Conservation (phyloP, 352 stramenopile genomes). For the Phytophthora pseudosyringae region DNA sequence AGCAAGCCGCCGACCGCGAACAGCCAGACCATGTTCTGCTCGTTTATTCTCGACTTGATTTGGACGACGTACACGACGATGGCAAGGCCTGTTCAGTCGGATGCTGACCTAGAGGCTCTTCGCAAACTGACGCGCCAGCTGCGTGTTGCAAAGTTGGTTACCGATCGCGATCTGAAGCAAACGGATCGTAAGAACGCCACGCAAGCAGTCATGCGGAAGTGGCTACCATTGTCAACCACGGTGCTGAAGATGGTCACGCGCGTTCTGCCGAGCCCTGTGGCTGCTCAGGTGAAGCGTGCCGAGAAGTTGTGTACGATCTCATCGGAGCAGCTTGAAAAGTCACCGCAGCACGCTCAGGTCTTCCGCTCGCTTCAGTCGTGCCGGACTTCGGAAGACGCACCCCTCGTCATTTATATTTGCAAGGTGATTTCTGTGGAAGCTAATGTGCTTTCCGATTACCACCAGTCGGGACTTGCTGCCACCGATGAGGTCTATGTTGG, state of each 20-base stretch:
- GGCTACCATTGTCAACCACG: slow-evolving; percentile 86
- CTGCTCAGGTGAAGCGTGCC: slow-evolving; percentile 73
- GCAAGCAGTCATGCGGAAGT: slow-evolving; percentile 87
- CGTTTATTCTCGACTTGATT: slow-evolving; percentile 91
- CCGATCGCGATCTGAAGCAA: slow-evolving; percentile 75
- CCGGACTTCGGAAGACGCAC: slow-evolving; percentile 57
- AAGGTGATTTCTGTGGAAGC: slow-evolving; percentile 93
- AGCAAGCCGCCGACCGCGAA: slow-evolving; percentile 73
- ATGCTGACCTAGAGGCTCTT: slow-evolving; percentile 56
- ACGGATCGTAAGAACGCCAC: slow-evolving; percentile 67
- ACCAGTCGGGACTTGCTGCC: slow-evolving; percentile 45
- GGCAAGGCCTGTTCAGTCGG: slow-evolving; percentile 44
- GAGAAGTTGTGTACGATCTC: slow-evolving; percentile 73
- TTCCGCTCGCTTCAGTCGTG: slow-evolving; percentile 69
- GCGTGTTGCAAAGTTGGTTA: slow-evolving; percentile 68
- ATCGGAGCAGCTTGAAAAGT: slow-evolving; percentile 33
- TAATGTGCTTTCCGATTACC: slow-evolving; percentile 83
- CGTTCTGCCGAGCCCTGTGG: slow-evolving; percentile 75
- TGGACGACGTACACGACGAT: slow-evolving; percentile 89
- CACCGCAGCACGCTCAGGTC: slow-evolving; percentile 42
- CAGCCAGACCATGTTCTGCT: slow-evolving; percentile 92
- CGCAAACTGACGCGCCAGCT: slow-evolving; percentile 76
- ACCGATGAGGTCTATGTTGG: slow-evolving; percentile 91
- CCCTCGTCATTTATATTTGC: slow-evolving; percentile 91
- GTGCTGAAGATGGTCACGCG: slow-evolving; percentile 93